Conservation (phyloP, 768 basidiomycete species). For the Hericium coralloides region DNA sequence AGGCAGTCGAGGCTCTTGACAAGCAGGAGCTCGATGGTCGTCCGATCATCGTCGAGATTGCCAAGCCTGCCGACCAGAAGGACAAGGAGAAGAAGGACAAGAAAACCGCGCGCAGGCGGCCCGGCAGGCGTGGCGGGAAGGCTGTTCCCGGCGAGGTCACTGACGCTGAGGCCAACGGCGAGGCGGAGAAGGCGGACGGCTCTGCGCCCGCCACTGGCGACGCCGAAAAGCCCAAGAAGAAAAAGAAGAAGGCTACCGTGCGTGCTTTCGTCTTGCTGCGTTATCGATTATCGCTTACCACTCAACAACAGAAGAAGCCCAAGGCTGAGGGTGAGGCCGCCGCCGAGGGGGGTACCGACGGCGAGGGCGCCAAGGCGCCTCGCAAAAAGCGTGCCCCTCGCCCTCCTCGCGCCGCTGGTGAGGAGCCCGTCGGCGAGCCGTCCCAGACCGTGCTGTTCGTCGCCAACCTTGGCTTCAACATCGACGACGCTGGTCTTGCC, state of each 20-base stretch:
- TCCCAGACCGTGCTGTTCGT: conserved; percentile 90
- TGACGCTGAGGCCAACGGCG: conserved; percentile 83
- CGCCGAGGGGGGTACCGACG: conserved; percentile 32
- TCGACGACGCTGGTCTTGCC: conserved; percentile 76
- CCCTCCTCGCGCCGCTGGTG: conserved; percentile 60
- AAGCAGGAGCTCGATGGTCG: conserved; percentile 86
- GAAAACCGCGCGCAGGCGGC: conserved; percentile 50
- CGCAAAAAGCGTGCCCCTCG: conserved; percentile 54
- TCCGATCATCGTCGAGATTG: conserved; percentile 83
- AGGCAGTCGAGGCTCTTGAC: conserved; percentile 80
- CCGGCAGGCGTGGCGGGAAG: conserved; percentile 80
- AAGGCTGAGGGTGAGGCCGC: conserved; percentile 31
- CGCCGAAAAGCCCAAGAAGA: conserved; percentile 64
- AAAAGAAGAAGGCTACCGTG: conserved; percentile 66
- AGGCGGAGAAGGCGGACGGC: conserved; percentile 47
- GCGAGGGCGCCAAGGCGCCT: conserved; percentile 25
- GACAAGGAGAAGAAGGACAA: conserved; percentile 75
- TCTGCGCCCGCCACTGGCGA: conserved; percentile 42
- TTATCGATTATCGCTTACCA: not conserved
- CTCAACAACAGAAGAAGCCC: conserved; percentile 48
- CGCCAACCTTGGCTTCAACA: conserved; percentile 93
- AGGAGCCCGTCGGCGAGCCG: conserved; percentile 81
- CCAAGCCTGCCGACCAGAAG: conserved; percentile 86
- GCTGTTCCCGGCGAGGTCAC: conserved; percentile 84
- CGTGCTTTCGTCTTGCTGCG: not conserved